Evolutionary conservation across 2,329 filamentous ascomycete genomes (phyloP).

Genomic region (Chrysoporthe puriensis): DNA sequence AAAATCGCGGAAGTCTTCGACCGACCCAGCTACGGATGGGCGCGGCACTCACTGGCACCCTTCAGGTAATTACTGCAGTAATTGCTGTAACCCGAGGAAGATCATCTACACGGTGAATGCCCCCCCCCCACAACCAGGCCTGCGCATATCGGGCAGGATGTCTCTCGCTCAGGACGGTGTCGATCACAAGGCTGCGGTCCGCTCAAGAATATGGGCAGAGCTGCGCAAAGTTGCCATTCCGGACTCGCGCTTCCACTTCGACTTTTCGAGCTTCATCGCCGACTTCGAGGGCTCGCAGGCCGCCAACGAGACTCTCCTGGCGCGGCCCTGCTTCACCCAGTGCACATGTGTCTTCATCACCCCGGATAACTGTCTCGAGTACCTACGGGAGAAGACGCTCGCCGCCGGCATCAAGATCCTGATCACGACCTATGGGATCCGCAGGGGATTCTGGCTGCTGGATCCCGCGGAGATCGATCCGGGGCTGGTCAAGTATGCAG

Average conservation of each 20-base stretch:
- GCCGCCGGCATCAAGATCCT: constrained; percentile 45
- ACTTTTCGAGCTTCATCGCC: constrained; percentile 47
- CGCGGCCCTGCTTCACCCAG: constrained; percentile 39
- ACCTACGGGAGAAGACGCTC: constrained; percentile 42
- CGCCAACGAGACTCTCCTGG: constrained; percentile 38
- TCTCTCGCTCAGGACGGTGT: constrained; percentile 2
- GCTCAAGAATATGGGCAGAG: constrained; percentile 38
- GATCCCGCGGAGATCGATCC: constrained; percentile 41
- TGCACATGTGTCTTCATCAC: constrained; percentile 43
- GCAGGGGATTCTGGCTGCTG: constrained; percentile 46
- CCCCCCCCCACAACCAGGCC: too few species aligned
- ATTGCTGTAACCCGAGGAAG: too few species aligned
- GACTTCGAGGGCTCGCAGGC: constrained; percentile 44
- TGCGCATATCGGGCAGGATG: not conserved
- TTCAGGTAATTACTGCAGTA: too few species aligned
- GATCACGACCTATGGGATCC: constrained; percentile 46
- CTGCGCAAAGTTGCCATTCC: constrained; percentile 44
- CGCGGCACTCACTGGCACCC: too few species aligned
- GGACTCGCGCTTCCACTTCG: constrained; percentile 47
- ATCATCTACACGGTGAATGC: too few species aligned
- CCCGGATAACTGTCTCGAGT: constrained; percentile 49
- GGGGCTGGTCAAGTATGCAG: constrained; percentile 38
- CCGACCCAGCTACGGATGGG: too few species aligned
- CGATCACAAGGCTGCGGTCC: constrained; percentile 30
- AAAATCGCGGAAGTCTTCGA: too few species aligned